A percentile compares a stretch with the other conserved stretches of the same genome.
These are phyloP conservation scores for Phytophthora cactorum DNA, from an alignment of 352 stramenopile species.

Conservation along the genomic window DNA sequence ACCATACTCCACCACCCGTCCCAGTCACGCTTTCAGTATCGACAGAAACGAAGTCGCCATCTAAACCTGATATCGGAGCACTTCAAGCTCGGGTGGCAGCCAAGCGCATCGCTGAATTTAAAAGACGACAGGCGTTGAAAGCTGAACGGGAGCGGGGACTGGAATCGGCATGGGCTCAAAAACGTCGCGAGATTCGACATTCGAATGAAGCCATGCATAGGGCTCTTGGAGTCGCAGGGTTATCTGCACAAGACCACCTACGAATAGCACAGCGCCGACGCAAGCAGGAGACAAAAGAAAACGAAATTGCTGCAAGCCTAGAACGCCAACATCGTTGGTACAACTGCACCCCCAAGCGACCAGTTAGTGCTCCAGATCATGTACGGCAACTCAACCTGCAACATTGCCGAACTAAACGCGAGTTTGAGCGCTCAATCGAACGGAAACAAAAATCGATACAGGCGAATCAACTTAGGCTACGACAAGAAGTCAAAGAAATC, in stretches of 20 bases:
- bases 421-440: conserved; percentile 6
- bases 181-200: conserved; percentile 37
- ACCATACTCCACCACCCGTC: conserved; percentile 8
- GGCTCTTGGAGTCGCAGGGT: conserved; percentile 43
- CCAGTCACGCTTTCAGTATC: not conserved
- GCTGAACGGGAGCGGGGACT: conserved; percentile 14
- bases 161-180: conserved; percentile 22
- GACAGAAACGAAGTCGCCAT: not conserved
- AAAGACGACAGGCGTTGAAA: conserved; percentile 1
- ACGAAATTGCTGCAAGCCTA: conserved; percentile 19
- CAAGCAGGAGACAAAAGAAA: conserved; percentile 25
- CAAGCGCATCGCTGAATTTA: conserved; percentile 27
- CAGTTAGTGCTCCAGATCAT: conserved; percentile 21
- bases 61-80: conserved; percentile 13
- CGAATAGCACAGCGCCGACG: conserved; percentile 24
- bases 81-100: conserved; percentile 31
- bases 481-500: conserved; percentile 36
- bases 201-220: conserved; percentile 50
- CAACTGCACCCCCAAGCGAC: conserved; percentile 23
- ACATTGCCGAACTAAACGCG: conserved; percentile 3
- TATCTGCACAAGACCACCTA: conserved; percentile 47
- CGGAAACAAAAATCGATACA: conserved; percentile 14
- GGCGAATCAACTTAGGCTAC: conserved; percentile 27
- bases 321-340: conserved; percentile 49
- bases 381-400: conserved; percentile 22